Percentiles rank a stretch among this genome's conserved stretches.
phyloP scores from a whole-genome alignment of 1,139 yeast species.

The Yamadazyma friedrichii region DNA sequence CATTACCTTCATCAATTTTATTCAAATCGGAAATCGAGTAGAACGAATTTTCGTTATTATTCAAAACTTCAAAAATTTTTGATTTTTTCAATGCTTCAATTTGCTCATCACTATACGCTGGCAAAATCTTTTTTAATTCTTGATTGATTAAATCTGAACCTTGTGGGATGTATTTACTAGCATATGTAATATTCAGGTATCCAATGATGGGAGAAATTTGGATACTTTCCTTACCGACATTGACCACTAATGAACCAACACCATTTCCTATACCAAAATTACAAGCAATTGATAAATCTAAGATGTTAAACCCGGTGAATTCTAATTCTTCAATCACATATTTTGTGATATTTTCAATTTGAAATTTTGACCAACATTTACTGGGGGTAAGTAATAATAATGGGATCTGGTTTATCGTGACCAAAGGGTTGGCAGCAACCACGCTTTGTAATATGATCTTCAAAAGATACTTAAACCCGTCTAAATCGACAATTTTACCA shows the following conservation, averaged over 20 bases:
- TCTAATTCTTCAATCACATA: constrained; percentile 74
- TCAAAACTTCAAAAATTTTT: constrained; percentile 71
- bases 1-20: constrained; percentile 26
- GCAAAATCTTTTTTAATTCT: constrained; percentile 50
- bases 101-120: constrained; percentile 56
- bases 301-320: constrained; percentile 68
- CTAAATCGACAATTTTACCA: constrained; percentile 64
- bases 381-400: constrained; percentile 61
- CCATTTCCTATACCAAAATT: constrained; percentile 68
- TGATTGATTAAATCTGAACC: constrained; percentile 71
- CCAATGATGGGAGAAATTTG: constrained; percentile 80
- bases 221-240: constrained; percentile 73
- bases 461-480: constrained; percentile 70
- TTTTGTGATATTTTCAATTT: constrained; percentile 68
- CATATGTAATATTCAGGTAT: constrained; percentile 57
- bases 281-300: constrained; percentile 70
- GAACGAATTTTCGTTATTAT: constrained; percentile 52
- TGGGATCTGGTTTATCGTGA: constrained; percentile 48
- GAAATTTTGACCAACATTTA: constrained; percentile 64
- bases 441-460: constrained; percentile 60
- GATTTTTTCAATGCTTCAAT: constrained; percentile 76
- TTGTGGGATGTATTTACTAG: constrained; percentile 43
- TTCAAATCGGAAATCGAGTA: constrained; percentile 54
- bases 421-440: constrained; percentile 48
- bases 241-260: constrained; percentile 68